Conservation (phyloP, 192 early-diverging fungal genomes). For the Allomyces macrogynus region DNA sequence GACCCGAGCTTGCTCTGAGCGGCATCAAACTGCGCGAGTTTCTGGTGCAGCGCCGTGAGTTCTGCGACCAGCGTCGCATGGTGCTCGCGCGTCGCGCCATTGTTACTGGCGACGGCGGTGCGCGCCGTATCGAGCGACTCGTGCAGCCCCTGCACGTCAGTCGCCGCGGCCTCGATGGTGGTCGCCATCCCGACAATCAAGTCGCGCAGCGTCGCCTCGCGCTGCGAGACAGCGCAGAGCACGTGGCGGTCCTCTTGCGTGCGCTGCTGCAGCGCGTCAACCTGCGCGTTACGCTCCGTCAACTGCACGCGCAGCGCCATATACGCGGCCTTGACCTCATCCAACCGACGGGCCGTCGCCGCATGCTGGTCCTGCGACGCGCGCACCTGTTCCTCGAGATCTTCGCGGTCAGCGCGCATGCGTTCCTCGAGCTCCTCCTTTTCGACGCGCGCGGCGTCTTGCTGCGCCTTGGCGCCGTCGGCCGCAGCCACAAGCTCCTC, state of each 20-base stretch:
- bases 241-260: not conserved
- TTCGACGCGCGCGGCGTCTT: not conserved
- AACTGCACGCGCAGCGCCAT: not conserved
- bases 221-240: not conserved
- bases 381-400: constrained; percentile 9
- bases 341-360: not conserved
- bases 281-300: not conserved
- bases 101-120: not conserved
- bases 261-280: not conserved
- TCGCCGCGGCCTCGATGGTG: not conserved
- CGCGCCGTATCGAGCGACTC: not conserved
- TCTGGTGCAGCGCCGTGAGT: not conserved
- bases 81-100: not conserved
- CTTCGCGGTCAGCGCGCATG: constrained; percentile 17
- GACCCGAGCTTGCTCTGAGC: not conserved
- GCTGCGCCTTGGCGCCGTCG: constrained; percentile 19
- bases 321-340: not conserved
- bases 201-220: not conserved
- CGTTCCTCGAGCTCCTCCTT: no score
- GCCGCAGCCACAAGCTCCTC: constrained; percentile 26
- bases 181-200: not conserved
- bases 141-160: not conserved
- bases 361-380: not conserved
- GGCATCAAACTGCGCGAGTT: not conserved
- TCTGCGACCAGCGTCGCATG: not conserved